Evolutionary conservation across 1,139 yeast species (phyloP).

Genomic region (Pichia kudriavzevii): DNA sequence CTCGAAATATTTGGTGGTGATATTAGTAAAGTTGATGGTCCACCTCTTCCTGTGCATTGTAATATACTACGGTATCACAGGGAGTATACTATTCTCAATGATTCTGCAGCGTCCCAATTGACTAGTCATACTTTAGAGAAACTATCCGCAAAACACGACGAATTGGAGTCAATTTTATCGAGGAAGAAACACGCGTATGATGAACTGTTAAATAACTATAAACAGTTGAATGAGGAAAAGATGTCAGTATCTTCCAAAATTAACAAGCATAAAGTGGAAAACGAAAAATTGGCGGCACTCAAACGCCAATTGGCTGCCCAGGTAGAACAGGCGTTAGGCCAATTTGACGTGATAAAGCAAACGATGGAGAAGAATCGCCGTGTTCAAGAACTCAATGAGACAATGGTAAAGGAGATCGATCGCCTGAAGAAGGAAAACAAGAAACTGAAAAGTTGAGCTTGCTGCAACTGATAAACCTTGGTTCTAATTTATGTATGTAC

Average conservation of each 20-base stretch:
- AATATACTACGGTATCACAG: constrained; percentile 10
- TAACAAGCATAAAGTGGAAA: constrained; percentile 16
- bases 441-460: constrained; percentile 9
- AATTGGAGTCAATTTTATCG: constrained; percentile 3
- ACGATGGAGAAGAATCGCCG: constrained; percentile 26
- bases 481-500: neutral
- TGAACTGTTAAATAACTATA: constrained; percentile 25
- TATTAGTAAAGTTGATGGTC: neutral
- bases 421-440: constrained; percentile 18
- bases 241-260: constrained; percentile 21
- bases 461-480: neutral
- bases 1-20: constrained; percentile 5
- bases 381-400: constrained; percentile 22
- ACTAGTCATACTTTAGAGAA: constrained; percentile 8
- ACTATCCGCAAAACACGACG: constrained; percentile 6
- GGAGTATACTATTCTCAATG: constrained; percentile 10
- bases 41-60: neutral
- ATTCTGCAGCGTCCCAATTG: constrained; percentile 7
- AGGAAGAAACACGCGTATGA: constrained; percentile 16
- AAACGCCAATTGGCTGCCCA: constrained; percentile 15
- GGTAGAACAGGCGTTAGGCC: constrained; percentile 19
- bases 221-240: constrained; percentile 27
- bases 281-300: constrained; percentile 15
- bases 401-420: constrained; percentile 21
- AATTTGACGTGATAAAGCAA: constrained; percentile 26